Base-by-base conservation (phyloP, 2,329 filamentous ascomycete species). In the Fusarium torulosum region DNA sequence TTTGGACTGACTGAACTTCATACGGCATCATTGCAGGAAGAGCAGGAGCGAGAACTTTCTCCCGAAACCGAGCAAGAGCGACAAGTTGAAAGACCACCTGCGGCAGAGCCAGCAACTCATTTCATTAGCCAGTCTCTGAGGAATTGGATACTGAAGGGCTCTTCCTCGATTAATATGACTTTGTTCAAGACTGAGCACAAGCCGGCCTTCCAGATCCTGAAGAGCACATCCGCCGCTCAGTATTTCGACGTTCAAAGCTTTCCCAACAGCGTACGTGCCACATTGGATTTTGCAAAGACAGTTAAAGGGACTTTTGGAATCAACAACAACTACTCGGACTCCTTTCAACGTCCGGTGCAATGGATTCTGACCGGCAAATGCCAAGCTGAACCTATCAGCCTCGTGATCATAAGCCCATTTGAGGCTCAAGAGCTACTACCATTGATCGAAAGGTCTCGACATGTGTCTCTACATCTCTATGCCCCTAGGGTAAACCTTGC, bases 21-120 rank as follows among this genome's bases (percentile, higher is more conserved):
- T 1, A 37, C 14, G 0, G 41, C 38, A 0, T 76, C 77, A 0
- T 75, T 91, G 0, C 78, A 86, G 4, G 88, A 92, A 69, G 90
- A 93, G 58, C 88, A 92, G 66, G 90, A 93, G 71, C 82, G 90
- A 1, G 90, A 92, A 63, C 78, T 93, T 0, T 81, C 86, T 0
- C 88, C 87, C 0, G 90, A 93, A 62, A 82, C 86, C 1, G 87
- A 92, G 66, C 77, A 84, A 25, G 87, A 92, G 69, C 78, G 82
- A 1, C 78, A 91, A 47, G 67, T 86, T 1, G 79, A 91, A 65
- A 79, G 78, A 2, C 85, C 87, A 0, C 59, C 53, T 5, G 33
- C 31, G 0, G 59, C 53, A 1, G 37, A 69, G 1, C 80, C 88
- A 0, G 70, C 63, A 0, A 2, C 10, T 0, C 85, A 90, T 44